These are phyloP conservation scores for Solanum hybrid DNA, from an alignment of 305 asterid genomes.

Conservation along the genomic window DNA sequence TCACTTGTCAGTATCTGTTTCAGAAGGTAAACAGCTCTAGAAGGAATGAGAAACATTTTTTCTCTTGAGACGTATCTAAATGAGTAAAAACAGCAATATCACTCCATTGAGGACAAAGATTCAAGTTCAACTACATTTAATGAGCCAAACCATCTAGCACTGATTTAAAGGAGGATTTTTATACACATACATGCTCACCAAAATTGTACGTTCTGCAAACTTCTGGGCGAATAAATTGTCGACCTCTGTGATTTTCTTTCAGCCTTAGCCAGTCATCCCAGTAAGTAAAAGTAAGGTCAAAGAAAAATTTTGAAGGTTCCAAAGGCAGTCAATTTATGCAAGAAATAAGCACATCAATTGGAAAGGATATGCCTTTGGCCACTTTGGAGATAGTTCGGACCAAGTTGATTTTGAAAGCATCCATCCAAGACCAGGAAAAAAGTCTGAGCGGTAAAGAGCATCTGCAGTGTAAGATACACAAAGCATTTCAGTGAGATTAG, in stretches of 20 bases:
- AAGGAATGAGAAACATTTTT: neutral
- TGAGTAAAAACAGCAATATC: neutral
- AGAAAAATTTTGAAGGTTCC: slow-evolving; percentile 32
- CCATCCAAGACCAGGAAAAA: slow-evolving; percentile 99
- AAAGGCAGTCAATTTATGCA: neutral
- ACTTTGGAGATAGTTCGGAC: slow-evolving; percentile 96
- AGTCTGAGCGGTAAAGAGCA: slow-evolving; percentile 89
- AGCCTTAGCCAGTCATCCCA: slow-evolving; percentile 99
- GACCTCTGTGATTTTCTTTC: slow-evolving; percentile 77
- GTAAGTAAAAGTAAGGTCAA: slow-evolving; percentile 71
- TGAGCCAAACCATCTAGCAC: neutral
- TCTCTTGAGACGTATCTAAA: neutral
- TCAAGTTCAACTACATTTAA: neutral
- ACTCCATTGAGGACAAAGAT: neutral
- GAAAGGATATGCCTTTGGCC: slow-evolving; percentile 99
- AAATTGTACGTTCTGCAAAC: slow-evolving; percentile 96
- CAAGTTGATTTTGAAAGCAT: slow-evolving; percentile 86
- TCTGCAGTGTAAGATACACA: slow-evolving; percentile 42
- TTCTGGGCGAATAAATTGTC: slow-evolving; percentile 95
- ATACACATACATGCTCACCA: slow-evolving; percentile 85
- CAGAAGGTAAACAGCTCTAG: neutral
- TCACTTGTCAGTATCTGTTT: neutral
- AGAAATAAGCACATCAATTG: slow-evolving; percentile 4
- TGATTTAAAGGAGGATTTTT: neutral
- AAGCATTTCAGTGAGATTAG: slow-evolving; percentile 9